A percentile compares a stretch with the other conserved stretches of the same genome.
Conservation (phyloP, 2,329 filamentous ascomycete genomes). For the Fusarium chlamydosporum region DNA sequence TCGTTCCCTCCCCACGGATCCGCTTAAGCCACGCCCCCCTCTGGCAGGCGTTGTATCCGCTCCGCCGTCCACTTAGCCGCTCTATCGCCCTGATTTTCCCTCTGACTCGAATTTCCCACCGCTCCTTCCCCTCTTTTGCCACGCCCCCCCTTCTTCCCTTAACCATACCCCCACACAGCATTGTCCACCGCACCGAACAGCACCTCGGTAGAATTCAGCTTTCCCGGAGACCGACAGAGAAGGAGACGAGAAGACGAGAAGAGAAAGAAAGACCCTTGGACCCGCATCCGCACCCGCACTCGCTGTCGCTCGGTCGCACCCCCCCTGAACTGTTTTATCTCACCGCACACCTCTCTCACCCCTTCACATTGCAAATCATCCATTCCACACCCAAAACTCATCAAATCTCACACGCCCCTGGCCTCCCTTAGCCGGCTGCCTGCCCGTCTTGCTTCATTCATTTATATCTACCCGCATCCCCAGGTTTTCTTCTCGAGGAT, state of each 20-base stretch:
- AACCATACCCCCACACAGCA: conserved; percentile 2
- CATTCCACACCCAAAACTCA: conserved; percentile 33
- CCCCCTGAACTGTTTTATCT: conserved; percentile 1
- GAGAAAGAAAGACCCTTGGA: conserved; percentile 26
- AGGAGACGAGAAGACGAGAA: conserved; percentile 18
- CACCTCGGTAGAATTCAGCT: conserved; percentile 17
- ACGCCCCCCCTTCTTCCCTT: conserved; percentile 23
- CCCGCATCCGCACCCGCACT: conserved; percentile 33
- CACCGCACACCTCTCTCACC: conserved; percentile 16
- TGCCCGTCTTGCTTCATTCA: conserved; percentile 47
- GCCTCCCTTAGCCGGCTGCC: conserved; percentile 48
- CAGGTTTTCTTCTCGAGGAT: conserved; percentile 40
- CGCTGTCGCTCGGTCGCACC: conserved; percentile 20
- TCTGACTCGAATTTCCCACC: conserved; percentile 37
- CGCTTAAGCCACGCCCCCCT: conserved; percentile 24
- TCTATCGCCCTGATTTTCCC: conserved; percentile 30
- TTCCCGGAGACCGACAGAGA: conserved; percentile 37
- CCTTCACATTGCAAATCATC: conserved; percentile 35
- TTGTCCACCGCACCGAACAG: background rate
- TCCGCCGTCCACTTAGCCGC: conserved; percentile 39
- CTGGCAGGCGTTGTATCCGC: conserved; percentile 32
- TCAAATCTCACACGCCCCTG: conserved; percentile 41
- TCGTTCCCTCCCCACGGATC: conserved; percentile 22
- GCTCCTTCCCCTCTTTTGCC: conserved; percentile 33
- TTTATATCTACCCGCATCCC: conserved; percentile 51